These are phyloP conservation scores for Hymenoscyphus albidus DNA, from an alignment of 2,329 filamentous ascomycete genomes.

Conservation along the genomic window DNA sequence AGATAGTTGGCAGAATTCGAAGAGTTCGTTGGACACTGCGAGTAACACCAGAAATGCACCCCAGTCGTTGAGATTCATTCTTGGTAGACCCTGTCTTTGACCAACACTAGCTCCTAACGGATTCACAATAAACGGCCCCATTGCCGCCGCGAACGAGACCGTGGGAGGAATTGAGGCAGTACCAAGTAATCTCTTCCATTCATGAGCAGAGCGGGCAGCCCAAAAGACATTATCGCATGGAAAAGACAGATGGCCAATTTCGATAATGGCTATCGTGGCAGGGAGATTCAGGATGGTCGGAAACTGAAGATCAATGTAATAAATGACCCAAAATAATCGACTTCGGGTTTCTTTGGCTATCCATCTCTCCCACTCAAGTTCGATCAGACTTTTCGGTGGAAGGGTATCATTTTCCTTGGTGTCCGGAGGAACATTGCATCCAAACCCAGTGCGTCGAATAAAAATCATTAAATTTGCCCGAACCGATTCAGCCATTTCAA, in stretches of 20 bases:
- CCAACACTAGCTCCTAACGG: background rate
- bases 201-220: constrained; percentile 23
- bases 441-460: constrained; percentile 20
- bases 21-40: constrained; percentile 22
- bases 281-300: constrained; percentile 26
- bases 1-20: constrained; percentile 22
- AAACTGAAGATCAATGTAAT: constrained; percentile 26
- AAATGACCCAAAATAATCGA: constrained; percentile 27
- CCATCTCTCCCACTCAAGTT: constrained; percentile 25
- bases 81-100: constrained; percentile 11
- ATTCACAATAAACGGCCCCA: constrained; percentile 25
- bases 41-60: constrained; percentile 26
- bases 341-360: constrained; percentile 23
- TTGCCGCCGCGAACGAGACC: constrained; percentile 23
- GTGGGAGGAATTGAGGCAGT: constrained; percentile 23
- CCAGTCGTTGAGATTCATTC: constrained; percentile 27
- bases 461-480: constrained; percentile 25
- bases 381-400: constrained; percentile 2
- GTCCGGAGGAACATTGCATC: constrained; percentile 5
- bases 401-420: background rate
- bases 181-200: constrained; percentile 27
- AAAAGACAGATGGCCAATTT: constrained; percentile 23
- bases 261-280: constrained; percentile 24
- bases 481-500: constrained; percentile 25
- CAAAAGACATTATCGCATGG: constrained; percentile 30